Conservation (phyloP, 306 rosid genomes). For the Corylus avellana region DNA sequence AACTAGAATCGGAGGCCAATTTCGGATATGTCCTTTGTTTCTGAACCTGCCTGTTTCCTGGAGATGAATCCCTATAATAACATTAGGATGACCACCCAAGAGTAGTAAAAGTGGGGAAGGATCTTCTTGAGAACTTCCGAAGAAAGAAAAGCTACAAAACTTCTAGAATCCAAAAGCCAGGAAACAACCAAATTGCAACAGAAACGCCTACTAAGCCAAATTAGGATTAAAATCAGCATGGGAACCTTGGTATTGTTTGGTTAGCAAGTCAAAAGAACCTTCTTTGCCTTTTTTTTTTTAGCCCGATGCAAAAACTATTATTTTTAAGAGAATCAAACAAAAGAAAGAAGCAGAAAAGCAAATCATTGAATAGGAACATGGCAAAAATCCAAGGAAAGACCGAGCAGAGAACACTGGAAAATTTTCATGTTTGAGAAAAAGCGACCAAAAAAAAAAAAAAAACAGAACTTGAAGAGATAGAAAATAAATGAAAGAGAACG, state of each 20-base stretch:
- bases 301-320: background rate
- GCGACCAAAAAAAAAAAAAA: background rate
- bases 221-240: background rate
- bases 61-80: slow-evolving; percentile 33
- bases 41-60: slow-evolving; percentile 57
- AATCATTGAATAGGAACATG: background rate
- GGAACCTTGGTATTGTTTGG: background rate
- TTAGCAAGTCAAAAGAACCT: background rate
- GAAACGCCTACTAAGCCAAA: slow-evolving; percentile 7
- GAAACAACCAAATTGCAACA: slow-evolving; percentile 4
- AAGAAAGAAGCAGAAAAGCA: slow-evolving; percentile 12
- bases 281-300: background rate
- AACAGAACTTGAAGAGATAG: background rate
- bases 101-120: slow-evolving; percentile 17
- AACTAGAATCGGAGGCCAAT: slow-evolving; percentile 55
- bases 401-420: background rate
- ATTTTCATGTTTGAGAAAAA: background rate
- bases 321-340: background rate
- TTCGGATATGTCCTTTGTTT: slow-evolving; percentile 38
- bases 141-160: slow-evolving; percentile 10
- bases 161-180: slow-evolving; percentile 27
- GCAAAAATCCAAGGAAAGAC: background rate
- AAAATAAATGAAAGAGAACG: background rate
- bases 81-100: slow-evolving; percentile 31
- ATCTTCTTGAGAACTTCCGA: background rate